A percentile compares a stretch with the other conserved stretches of the same genome.
Conservation (phyloP, 2,329 filamentous ascomycete genomes). For the Zasmidium angulare region DNA sequence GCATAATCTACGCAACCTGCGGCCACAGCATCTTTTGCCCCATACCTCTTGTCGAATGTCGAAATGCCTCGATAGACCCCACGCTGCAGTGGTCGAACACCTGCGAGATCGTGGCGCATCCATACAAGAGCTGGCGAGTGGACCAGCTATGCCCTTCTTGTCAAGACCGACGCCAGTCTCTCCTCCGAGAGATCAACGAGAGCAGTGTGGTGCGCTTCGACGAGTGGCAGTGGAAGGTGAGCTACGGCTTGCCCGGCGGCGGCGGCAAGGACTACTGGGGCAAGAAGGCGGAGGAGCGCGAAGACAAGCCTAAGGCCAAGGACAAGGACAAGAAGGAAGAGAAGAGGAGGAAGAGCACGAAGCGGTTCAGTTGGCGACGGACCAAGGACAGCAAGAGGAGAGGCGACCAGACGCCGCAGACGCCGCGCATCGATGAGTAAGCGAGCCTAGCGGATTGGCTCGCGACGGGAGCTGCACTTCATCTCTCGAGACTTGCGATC, state of each 20-base stretch:
- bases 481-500: neutral
- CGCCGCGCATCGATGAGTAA: neutral
- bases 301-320: conserved; percentile 17
- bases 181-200: conserved; percentile 29
- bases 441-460: conserved; percentile 1
- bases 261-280: conserved; percentile 30
- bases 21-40: conserved; percentile 41
- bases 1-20: conserved; percentile 44
- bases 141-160: conserved; percentile 37
- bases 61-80: conserved; percentile 29
- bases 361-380: conserved; percentile 27
- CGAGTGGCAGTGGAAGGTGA: conserved; percentile 44
- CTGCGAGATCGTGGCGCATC: conserved; percentile 35
- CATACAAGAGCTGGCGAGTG: conserved; percentile 38
- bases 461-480: neutral
- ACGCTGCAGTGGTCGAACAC: conserved; percentile 20
- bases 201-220: conserved; percentile 36
- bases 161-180: conserved; percentile 26
- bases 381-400: conserved; percentile 21
- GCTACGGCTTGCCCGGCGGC: conserved; percentile 35
- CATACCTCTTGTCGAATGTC: conserved; percentile 38
- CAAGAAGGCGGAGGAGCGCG: conserved; percentile 22
- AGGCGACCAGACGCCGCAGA: neutral
- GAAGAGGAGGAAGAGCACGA: conserved; percentile 18
- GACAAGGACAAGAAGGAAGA: conserved; percentile 25